Evolutionary conservation across 352 stramenopile species (phyloP), one percentile per base, ranked within the genome.

Genomic region (Globisporangium alternatum): DNA sequence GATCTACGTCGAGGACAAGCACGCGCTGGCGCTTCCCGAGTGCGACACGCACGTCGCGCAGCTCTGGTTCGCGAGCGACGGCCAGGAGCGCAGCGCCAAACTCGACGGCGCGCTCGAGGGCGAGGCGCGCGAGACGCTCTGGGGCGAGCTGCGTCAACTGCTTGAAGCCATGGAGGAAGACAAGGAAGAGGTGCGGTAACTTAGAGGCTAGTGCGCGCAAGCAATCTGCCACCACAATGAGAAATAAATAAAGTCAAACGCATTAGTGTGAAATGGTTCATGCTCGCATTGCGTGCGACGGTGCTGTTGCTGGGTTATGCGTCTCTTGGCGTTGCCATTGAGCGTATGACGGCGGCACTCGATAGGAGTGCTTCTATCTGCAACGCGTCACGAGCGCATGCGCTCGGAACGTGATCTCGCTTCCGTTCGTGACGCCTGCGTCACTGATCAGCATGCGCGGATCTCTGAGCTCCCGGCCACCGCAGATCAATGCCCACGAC

Each of bases 1-100:
- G 5, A 74, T 98, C n/a, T 98, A 89, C 72, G 69, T 98, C 10
- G 81, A 90, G 48, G 95, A 98, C 77, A 96, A 96, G 57, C 87
- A 97, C 63, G 95, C 83, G 12, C 72, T 98, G 37, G 84, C 89
- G 6, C 57, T 98, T 30, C 79, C 78, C 7, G 89, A 98, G 59
- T 86, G 85, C 60, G 95, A 98, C 69, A 93, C 87, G 37, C 90
- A 98, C 68, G 79, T 98, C 53, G 81, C 64, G 22, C 78, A 82
- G 60, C 74, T 98, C 51, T 98, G 93, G 93, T 98, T 94, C 72
- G 82, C 86, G 15, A 75, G 72, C n/a, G 80, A 94, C 66, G 68
- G 81, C 55, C 63, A 83, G 44, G 93, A 98, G 73, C 69, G 76
- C 43, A 94, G 81, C 68, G 91, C 86, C 33, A 97, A 96, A 66